phyloP scores from a whole-genome alignment of 2,329 filamentous ascomycete species.

The Xylariaceae sp. region DNA sequence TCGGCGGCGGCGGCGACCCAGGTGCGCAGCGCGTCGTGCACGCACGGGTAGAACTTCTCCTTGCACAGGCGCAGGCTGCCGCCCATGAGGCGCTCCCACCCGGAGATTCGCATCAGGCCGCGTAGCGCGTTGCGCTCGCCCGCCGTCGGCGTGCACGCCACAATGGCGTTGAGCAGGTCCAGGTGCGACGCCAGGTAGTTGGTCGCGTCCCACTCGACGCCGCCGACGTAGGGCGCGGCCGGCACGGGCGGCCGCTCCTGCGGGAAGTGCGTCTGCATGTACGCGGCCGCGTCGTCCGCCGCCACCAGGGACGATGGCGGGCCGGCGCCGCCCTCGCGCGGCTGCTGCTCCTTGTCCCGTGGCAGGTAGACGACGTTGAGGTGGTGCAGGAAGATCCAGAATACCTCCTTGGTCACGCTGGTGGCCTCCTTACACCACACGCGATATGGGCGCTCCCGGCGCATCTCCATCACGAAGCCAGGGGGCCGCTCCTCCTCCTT shows the following conservation, averaged over 20 bases:
- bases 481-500: slow-evolving; percentile 70
- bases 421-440: slow-evolving; percentile 90
- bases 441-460: slow-evolving; percentile 77
- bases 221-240: slow-evolving; percentile 90
- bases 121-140: slow-evolving; percentile 71
- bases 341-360: slow-evolving; percentile 29
- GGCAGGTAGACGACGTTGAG: slow-evolving; percentile 75
- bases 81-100: slow-evolving; percentile 87
- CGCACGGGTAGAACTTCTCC: slow-evolving; percentile 90
- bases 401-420: slow-evolving; percentile 94
- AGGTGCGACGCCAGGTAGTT: slow-evolving; percentile 92
- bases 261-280: slow-evolving; percentile 70
- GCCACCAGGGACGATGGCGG: too few species aligned
- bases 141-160: slow-evolving; percentile 67
- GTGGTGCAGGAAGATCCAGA: slow-evolving; percentile 97
- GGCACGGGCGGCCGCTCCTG: slow-evolving; percentile 81
- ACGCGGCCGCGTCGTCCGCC: slow-evolving; percentile 45
- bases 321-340: slow-evolving; percentile 25
- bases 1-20: slow-evolving; percentile 85
- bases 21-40: slow-evolving; percentile 80
- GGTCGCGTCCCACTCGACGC: slow-evolving; percentile 97
- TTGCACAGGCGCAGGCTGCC: slow-evolving; percentile 83
- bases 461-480: slow-evolving; percentile 85
- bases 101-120: slow-evolving; percentile 69
- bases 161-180: slow-evolving; percentile 83